These are phyloP conservation scores for Phytophthora europaea DNA, from an alignment of 352 stramenopile genomes.

Conservation along the genomic window DNA sequence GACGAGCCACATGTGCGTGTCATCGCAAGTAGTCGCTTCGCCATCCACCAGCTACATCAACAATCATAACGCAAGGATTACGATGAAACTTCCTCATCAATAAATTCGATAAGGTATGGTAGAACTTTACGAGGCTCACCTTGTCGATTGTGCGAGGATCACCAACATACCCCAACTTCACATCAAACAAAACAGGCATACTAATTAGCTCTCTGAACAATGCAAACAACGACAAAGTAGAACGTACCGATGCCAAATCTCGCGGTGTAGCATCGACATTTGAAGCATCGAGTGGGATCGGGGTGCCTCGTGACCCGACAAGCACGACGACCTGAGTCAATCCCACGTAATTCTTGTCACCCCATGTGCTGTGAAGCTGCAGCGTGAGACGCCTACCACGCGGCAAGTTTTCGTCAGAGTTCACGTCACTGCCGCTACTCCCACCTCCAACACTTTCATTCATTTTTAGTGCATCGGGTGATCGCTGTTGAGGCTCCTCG, in stretches of 20 bases:
- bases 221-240: not conserved
- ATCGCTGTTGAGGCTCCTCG: constrained; percentile 63
- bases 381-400: constrained; percentile 65
- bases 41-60: constrained; percentile 80
- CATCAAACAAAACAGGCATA: constrained; percentile 1
- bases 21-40: constrained; percentile 82
- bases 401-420: constrained; percentile 34
- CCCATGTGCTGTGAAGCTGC: constrained; percentile 75
- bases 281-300: constrained; percentile 49
- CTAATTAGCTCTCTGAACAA: not conserved
- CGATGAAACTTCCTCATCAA: not conserved
- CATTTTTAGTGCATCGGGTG: constrained; percentile 50
- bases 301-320: constrained; percentile 50
- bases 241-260: constrained; percentile 74
- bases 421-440: constrained; percentile 9
- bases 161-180: constrained; percentile 74
- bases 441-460: constrained; percentile 26
- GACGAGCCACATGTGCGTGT: constrained; percentile 93
- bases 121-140: constrained; percentile 29
- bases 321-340: constrained; percentile 82
- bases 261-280: constrained; percentile 72
- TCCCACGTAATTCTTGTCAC: constrained; percentile 88
- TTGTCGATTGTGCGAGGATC: constrained; percentile 92
- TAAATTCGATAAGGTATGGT: not conserved
- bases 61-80: not conserved